Base-by-base conservation (phyloP, 441 rosid species). In the Gossypium trilobum region DNA sequence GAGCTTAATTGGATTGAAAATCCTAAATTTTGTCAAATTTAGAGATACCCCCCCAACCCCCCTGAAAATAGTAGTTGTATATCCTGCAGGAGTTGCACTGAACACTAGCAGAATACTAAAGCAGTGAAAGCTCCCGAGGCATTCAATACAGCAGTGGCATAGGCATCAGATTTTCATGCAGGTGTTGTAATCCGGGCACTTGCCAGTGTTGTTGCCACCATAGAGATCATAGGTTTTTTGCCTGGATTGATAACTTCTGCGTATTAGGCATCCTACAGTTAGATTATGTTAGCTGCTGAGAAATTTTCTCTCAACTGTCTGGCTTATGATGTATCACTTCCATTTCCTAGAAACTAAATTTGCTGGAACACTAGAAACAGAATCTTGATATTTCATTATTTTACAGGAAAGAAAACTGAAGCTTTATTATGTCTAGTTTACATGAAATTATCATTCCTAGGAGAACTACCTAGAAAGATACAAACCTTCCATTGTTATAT, bases 141-240 rank as follows among this genome's bases (percentile, higher is more conserved):
- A 54, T 54, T 17, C 10, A 97, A 92, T 75, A 82, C 91, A 65
- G 93, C 87, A 17, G 97, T 39, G 97, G 36, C 99, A 94, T 63
- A 92, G 90, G 50, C 99, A 94, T 76, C 95, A 89, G 84, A 89
- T 94, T 44, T 92, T 78, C 97, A 94, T 52, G 89, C 92, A 64
- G 8, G 20, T 19, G 22, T 19, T 54, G 58, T 54, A 19, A 19
- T 8, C 3, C 10, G 27, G 27, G 58, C 58, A 17, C 25, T 52
- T 54, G 58, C 58, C 22, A 9, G 25, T 54, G 58, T 13, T 17
- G 58, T 22, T 54, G 58, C 25, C 13, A 17, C 58, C 13, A 10
- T 19, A 17, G 22, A 17, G 13, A 19, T 54, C 58, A 54, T 54
- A 2, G 22, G 5, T 54, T 54, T 54, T 54, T 22, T 9, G 25